These are phyloP conservation scores for Hymenoscyphus infarciens DNA, from an alignment of 2,329 filamentous ascomycete genomes.

Conservation along the genomic window DNA sequence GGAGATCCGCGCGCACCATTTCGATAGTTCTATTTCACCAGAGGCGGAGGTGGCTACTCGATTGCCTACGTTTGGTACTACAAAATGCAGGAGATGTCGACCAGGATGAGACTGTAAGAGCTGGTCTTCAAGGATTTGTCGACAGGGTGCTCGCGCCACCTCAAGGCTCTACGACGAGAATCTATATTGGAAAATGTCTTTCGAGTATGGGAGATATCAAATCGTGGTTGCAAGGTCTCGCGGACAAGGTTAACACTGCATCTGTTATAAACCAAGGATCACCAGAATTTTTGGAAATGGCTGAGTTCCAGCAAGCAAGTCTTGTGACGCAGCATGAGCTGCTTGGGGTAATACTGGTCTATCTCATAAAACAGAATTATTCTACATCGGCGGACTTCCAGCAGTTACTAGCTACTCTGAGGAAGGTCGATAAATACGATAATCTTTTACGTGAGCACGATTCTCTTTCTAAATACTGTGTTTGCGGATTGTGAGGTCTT, in stretches of 20 bases:
- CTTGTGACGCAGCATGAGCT: constrained; percentile 87
- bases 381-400: constrained; percentile 70
- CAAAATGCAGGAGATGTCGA: constrained; percentile 46
- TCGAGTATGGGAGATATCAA: constrained; percentile 73
- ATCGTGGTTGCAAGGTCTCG: constrained; percentile 69
- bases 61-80: constrained; percentile 77
- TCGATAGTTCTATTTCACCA: constrained; percentile 87
- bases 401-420: constrained; percentile 64
- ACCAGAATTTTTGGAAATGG: constrained; percentile 68
- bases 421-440: constrained; percentile 74
- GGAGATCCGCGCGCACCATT: constrained; percentile 70
- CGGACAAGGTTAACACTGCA: constrained; percentile 72
- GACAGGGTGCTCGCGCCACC: constrained; percentile 44
- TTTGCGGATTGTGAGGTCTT: not conserved
- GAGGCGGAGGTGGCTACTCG: constrained; percentile 75
- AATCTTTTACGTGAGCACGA: constrained; percentile 47
- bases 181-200: constrained; percentile 71
- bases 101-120: constrained; percentile 43
- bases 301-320: constrained; percentile 76
- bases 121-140: constrained; percentile 54
- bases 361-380: constrained; percentile 73
- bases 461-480: not conserved
- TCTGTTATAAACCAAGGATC: constrained; percentile 67
- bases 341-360: constrained; percentile 73
- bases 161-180: constrained; percentile 38